Conservation (phyloP, 371 early-diverging fungal genomes). For the Syncephalastrum contaminatum region DNA sequence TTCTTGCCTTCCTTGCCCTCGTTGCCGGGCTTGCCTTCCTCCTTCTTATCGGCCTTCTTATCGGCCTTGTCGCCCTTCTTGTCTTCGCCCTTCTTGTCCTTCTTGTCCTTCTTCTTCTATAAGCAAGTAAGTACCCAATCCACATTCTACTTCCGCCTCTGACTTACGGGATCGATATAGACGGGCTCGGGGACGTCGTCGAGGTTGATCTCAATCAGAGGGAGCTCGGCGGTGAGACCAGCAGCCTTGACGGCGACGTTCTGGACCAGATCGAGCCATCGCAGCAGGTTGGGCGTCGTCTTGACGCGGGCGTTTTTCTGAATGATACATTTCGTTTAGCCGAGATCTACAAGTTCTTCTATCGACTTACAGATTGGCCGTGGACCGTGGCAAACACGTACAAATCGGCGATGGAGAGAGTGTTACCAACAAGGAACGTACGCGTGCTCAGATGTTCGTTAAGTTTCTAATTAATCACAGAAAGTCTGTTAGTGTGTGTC, state of each 20-base stretch:
- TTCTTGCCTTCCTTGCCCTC: slow-evolving; percentile 47
- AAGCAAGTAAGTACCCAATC: background rate
- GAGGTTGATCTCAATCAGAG: slow-evolving; percentile 57
- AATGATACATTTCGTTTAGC: too few species aligned
- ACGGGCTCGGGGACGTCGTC: slow-evolving; percentile 51
- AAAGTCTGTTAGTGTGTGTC: too few species aligned
- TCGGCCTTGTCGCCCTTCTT: slow-evolving; percentile 33
- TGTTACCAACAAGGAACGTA: slow-evolving; percentile 68
- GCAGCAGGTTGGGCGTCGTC: slow-evolving; percentile 54
- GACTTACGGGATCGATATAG: slow-evolving; percentile 43
- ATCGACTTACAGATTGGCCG: slow-evolving; percentile 52
- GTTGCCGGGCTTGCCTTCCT: slow-evolving; percentile 27
- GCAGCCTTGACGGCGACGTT: slow-evolving; percentile 49
- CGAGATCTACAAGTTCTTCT: too few species aligned
- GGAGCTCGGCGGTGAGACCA: slow-evolving; percentile 51
- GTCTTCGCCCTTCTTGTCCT: slow-evolving; percentile 31
- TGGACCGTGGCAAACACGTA: slow-evolving; percentile 69
- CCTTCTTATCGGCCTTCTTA: slow-evolving; percentile 26
- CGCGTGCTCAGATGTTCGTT: slow-evolving; percentile 62
- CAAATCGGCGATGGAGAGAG: slow-evolving; percentile 68
- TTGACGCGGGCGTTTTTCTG: slow-evolving; percentile 48
- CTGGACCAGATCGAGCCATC: slow-evolving; percentile 83
- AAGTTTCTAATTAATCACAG: slow-evolving; percentile 35
- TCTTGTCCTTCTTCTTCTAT: slow-evolving; percentile 24
- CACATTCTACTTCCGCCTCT: background rate